Percentiles rank a stretch among this genome's conserved stretches.
phyloP scores from a whole-genome alignment of 805 yeast species.

The Sugiyamaella floridensis region DNA sequence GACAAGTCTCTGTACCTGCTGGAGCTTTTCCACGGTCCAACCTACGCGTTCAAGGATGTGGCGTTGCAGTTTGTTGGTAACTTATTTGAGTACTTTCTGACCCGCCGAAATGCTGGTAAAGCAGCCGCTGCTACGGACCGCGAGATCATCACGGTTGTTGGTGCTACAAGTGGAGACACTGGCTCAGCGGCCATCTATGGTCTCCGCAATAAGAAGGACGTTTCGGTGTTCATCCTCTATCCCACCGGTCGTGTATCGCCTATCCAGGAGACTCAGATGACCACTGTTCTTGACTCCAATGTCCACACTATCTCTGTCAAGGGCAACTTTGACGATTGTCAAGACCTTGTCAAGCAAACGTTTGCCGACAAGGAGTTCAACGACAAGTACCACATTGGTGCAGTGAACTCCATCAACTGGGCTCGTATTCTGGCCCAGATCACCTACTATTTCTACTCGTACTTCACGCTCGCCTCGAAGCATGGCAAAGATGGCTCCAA shows the following conservation, averaged over 20 bases:
- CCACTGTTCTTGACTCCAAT: conserved; percentile 86
- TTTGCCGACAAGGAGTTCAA: conserved; percentile 89
- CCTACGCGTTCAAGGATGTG: conserved; percentile 98
- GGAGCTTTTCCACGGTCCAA: conserved; percentile 98
- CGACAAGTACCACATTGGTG: conserved; percentile 86
- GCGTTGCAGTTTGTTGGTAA: conserved; percentile 98
- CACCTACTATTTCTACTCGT: conserved; percentile 91
- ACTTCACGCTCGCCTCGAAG: conserved; percentile 53
- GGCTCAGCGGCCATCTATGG: conserved; percentile 99
- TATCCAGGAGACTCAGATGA: conserved; percentile 97
- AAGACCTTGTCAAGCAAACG: conserved; percentile 87
- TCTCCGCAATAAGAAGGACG: conserved; percentile 91
- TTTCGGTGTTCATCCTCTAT: conserved; percentile 91
- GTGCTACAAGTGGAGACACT: conserved; percentile 98
- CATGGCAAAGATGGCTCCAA: conserved; percentile 17
- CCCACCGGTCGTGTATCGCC: conserved; percentile 98
- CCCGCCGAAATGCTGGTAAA: conserved; percentile 58
- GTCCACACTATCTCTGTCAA: conserved; percentile 92
- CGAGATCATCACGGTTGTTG: conserved; percentile 88
- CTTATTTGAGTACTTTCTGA: conserved; percentile 84
- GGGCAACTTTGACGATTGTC: conserved; percentile 98
- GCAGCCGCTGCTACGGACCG: conserved; percentile 45
- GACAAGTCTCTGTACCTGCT: conserved; percentile 58
- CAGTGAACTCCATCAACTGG: conserved; percentile 98
- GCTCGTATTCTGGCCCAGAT: conserved; percentile 97